Evolutionary conservation across 306 rosid species (phyloP).

Genomic region (Crotalaria pallida): DNA sequence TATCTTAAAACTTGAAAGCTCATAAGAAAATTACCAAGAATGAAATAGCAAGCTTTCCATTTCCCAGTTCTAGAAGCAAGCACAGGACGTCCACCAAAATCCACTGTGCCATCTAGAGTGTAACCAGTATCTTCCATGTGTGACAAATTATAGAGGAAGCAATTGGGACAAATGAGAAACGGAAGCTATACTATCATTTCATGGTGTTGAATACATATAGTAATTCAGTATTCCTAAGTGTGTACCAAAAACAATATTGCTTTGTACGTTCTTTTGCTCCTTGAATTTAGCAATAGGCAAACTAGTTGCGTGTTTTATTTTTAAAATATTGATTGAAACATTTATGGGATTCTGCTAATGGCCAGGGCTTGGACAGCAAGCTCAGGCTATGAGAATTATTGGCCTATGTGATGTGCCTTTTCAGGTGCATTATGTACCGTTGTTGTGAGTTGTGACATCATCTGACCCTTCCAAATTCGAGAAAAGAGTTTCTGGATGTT

Average conservation of each 20-base stretch:
- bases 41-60: slow-evolving; percentile 67
- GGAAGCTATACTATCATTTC: not conserved
- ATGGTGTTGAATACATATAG: not conserved
- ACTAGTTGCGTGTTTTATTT: not conserved
- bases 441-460: not conserved
- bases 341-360: not conserved
- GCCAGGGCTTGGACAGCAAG: not conserved
- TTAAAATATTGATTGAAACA: not conserved
- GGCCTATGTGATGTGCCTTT: not conserved
- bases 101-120: slow-evolving; percentile 68
- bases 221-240: not conserved
- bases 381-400: not conserved
- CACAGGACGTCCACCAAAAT: slow-evolving; percentile 55
- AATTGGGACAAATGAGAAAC: not conserved
- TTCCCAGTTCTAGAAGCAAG: slow-evolving; percentile 62
- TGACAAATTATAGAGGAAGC: not conserved
- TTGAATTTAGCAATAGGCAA: not conserved
- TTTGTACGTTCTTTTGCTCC: not conserved
- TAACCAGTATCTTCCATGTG: slow-evolving; percentile 40
- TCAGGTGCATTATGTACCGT: not conserved
- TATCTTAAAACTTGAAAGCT: not conserved
- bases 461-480: not conserved
- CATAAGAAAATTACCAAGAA: slow-evolving; percentile 44
- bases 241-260: not conserved
- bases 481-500: not conserved